Conservation (phyloP, 306 rosid genomes). For the Medicago arabica region DNA sequence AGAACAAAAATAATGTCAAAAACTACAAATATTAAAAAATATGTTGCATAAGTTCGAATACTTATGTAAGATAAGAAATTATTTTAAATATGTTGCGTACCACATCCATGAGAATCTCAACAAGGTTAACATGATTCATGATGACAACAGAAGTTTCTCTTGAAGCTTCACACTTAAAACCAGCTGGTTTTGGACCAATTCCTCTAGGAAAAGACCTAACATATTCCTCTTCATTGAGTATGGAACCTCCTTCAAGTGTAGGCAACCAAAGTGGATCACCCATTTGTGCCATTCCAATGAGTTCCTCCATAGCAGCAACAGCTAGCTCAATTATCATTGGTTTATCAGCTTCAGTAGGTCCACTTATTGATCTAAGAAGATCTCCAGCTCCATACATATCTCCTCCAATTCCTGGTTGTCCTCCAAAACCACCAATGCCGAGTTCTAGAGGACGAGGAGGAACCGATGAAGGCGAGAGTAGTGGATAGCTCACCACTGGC, state of each 20-base stretch:
- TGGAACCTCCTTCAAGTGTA: slow-evolving; percentile 63
- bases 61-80: neutral
- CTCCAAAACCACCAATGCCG: slow-evolving; percentile 65
- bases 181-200: slow-evolving; percentile 76
- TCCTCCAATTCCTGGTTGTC: slow-evolving; percentile 60
- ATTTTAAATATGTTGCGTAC: slow-evolving; percentile 34
- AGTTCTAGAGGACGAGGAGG: slow-evolving; percentile 79
- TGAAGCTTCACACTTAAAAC: slow-evolving; percentile 85
- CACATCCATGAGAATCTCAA: slow-evolving; percentile 96
- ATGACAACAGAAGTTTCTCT: slow-evolving; percentile 85
- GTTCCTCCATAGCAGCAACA: slow-evolving; percentile 95
- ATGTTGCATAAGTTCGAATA: no score
- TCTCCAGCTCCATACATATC: slow-evolving; percentile 85
- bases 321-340: slow-evolving; percentile 92
- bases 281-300: slow-evolving; percentile 86
- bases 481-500: slow-evolving; percentile 82
- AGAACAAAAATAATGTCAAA: neutral
- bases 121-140: slow-evolving; percentile 90
- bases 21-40: neutral
- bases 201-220: slow-evolving; percentile 81
- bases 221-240: slow-evolving; percentile 86
- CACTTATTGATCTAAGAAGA: slow-evolving; percentile 69
- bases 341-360: slow-evolving; percentile 81
- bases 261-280: slow-evolving; percentile 94
- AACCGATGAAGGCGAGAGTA: slow-evolving; percentile 65